Base-by-base conservation (phyloP, 1,139 yeast species). In the Debaryomycetaceae sp. region DNA sequence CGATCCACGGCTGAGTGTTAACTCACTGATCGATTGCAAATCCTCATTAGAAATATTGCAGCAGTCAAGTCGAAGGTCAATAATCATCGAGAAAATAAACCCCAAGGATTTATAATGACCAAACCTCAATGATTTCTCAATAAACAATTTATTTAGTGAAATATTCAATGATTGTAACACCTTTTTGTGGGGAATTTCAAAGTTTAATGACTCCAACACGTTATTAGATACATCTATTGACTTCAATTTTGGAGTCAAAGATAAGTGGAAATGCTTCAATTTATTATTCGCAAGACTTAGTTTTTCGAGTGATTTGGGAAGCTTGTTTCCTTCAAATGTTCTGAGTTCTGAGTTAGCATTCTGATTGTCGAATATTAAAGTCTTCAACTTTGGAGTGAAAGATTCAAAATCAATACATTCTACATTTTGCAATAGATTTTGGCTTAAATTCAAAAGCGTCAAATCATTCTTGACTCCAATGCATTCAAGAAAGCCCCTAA, bases 11-110 rank as follows among this genome's bases (percentile, higher is more conserved):
- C 30, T 18, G 28, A 40, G 41, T 35, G 43, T 43, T 33, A 45
- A 32, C 6, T 24, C 38, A 17, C 41, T 45, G 9, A 46, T 36
- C 13, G 37, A 36, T 34, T 46, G 49, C 22, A 46, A 38, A 30
- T 44, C 45, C 30, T 44, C 45, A 42, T 46, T 45, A 18, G 39
- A 36, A 6, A 46, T 45, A 30, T 46, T 46, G 28, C 49, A 45
- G 5, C 50, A 49, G 24, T 43, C 46, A 19, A 46, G 41, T 34
- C 40, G 38, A 17, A 46, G 40, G 33, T 41, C 44, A 6, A 28
- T 37, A 5, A 45, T 41, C 14, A 35, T 39, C 26, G 37, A 39
- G 22, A 46, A 43, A 4, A 46, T 38, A 30, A 31, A 46, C n/a
- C 34, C 30, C 15, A 46, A 34, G 11, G 45, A 44, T 15, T 38